Evolutionary conservation across 768 basidiomycete species (phyloP), one percentile per base, ranked within the genome.

Genomic region (Xerocomus spinulosus): DNA sequence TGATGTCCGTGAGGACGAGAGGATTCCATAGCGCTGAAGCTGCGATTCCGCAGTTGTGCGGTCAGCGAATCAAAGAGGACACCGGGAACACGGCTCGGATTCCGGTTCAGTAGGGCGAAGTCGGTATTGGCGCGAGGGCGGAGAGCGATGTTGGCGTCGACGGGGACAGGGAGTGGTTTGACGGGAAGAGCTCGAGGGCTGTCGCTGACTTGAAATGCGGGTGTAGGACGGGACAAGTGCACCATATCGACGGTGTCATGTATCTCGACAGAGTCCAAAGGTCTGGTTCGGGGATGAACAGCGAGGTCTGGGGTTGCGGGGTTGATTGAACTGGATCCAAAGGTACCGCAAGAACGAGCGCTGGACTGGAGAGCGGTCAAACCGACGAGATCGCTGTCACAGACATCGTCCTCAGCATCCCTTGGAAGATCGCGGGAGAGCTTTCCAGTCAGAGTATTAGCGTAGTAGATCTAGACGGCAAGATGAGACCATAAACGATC

Each of bases 401-500:
- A 75, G 23, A 69, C 67, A 44, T 85, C 83, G 43, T 62, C 58
- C 32, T 85, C 83, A 6, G 73, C 60, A 60, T 89, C 87, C 40
- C 71, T 72, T 14, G 93, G 93, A 15, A 94, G 70, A 60, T 96
- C 90, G 55, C 83, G 78, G 17, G 92, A 82, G 21, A 79, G 80
- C 59, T 84, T 78, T 20, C 87, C 87, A 0, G 87, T 91, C 57
- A 85, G 70, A 3, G 90, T 90, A 61, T 97, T 97, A 54, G 87
- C 81, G 70, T 96, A 98, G 72, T 83, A 94, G 61, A 98, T 92
- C 93, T 96, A 46, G 30, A 25, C 20, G 3, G 13, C 4, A 18
- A 13, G 13, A 29, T 51, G 23, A 26, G 26, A 18, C 25, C 9
- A 21, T 18, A n/a, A 24, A 5, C n/a, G 38, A 42, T 41, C 9